Base-by-base conservation (phyloP, 805 yeast species). In the Metschnikowia drakensbergensis region DNA sequence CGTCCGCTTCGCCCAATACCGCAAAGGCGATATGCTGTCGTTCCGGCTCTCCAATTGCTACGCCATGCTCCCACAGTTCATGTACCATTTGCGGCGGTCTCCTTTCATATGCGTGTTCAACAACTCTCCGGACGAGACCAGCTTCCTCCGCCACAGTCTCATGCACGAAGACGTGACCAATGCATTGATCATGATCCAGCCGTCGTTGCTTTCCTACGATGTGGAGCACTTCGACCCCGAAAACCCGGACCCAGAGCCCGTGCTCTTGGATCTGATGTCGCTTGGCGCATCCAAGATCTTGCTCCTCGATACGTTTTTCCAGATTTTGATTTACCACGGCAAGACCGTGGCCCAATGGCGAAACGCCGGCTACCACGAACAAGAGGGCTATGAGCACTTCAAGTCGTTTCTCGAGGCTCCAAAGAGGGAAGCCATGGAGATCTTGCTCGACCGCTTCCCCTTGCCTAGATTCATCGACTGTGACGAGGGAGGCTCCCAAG, bases 401-500 rank as follows among this genome's bases (percentile, higher is more conserved):
- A 78, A 76, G 54, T 79, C 74, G 31, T 82, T 83, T 54, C 67
- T 83, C 49, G 83, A 79, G 47, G 76, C 74, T 28, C 88, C 89
- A 13, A 79, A 82, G 57, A 64, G 68, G 48, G 88, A 83, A 56
- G 88, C 88, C 8, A 81, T 84, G 51, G 83, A 80, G 42, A 71
- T 84, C 31, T 68, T 83, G 35, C 71, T 80, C 51, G 88, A 83
- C 57, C 67, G 89, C 56, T 83, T 80, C 70, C 89, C 89, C 46
- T 71, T 83, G 52, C 89, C 89, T 4, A 71, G 89, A 58, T 83
- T 82, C 55, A 81, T 83, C 46, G 88, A 83, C 59, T 81, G 87
- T 26, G 87, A 83, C 57, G 88, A 83, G 61, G 88, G 88, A 47
- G 88, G 88, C 3, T 82, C 88, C 0, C 89, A 83, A 60, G 88